Evolutionary conservation across 805 yeast genomes (phyloP).

Genomic region (Novakomyces olei): DNA sequence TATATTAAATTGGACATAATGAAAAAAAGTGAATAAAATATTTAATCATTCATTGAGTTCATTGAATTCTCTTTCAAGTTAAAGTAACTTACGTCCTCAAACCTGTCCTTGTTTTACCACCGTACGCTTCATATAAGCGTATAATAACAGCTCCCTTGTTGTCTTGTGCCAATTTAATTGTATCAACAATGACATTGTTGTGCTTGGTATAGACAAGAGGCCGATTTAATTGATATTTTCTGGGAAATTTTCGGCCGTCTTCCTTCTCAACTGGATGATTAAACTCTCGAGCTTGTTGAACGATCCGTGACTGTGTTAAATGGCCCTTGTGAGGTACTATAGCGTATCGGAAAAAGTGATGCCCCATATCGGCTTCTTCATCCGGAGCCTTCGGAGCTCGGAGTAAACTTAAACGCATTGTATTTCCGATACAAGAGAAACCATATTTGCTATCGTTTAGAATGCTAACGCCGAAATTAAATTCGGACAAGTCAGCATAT

Average conservation of each 20-base stretch:
- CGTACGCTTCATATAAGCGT: conserved; percentile 1
- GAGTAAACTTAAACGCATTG: conserved; percentile 64
- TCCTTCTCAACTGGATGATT: conserved; percentile 29
- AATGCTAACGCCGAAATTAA: conserved; percentile 65
- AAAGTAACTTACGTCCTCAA: too few relatives aligned
- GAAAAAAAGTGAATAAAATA: too few relatives aligned
- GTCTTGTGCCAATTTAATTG: neutral
- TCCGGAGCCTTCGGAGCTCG: conserved; percentile 92
- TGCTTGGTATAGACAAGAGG: neutral
- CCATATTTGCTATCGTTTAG: conserved; percentile 79
- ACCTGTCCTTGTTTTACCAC: neutral
- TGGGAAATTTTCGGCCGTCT: neutral
- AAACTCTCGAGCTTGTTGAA: conserved; percentile 56
- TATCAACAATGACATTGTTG: neutral
- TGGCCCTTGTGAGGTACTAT: conserved; percentile 61
- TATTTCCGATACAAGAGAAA: conserved; percentile 78
- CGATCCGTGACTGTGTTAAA: conserved; percentile 34
- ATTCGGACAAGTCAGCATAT: conserved; percentile 78
- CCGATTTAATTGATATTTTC: neutral
- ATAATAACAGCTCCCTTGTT: neutral
- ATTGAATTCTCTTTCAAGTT: too few relatives aligned
- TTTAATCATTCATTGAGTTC: too few relatives aligned
- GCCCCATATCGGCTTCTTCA: conserved; percentile 83
- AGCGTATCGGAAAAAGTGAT: conserved; percentile 63
- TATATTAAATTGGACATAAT: too few relatives aligned